Base-by-base conservation (phyloP, 2,329 filamentous ascomycete species). In the Penicillium sp. region DNA sequence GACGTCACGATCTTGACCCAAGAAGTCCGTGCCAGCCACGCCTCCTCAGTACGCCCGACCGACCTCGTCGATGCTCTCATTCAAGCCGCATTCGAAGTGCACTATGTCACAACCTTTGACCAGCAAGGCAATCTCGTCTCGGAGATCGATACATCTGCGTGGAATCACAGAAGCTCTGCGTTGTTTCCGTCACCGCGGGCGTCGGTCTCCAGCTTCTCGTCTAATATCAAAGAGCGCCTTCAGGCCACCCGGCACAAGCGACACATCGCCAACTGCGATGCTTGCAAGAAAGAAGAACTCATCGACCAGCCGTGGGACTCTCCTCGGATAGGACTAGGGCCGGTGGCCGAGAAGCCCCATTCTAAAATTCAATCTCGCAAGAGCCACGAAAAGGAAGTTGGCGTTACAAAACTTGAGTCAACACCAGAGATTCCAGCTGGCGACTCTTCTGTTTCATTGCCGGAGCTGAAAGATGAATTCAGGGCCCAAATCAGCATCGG, bases 191-290 rank as follows among this genome's bases (percentile, higher is more conserved):
- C 62, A 6, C 63, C 60, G 2, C 59, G 60, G 4, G 52, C 54
- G 6, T 60, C 61, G 9, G 56, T 62, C 21, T 57, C 62, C 21
- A 59, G 55, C n/a, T 50, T 60, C 38, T 56, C 58, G 1, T 50
- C 57, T 16, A 63, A 63, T 14, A 60, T 64, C 22, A 63, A 58
- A 46, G 63, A 64, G 5, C 53, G 55, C 24, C 21, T 54, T 9
- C 52, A 61, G 31, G 48, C 54, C 6, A 59, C 55, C 48, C 52
- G 62, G 60, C 65, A 64, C 16, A 68, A 57, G 31, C 68, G 67
- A 48, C 77, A 83, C 58, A 67, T 82, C 39, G 73, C 77, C 52
- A 81, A 81, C 50, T 83, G 80, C 58, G 74, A 79, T 57, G 74
- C 75, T 27, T 83, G 80, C 66, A 73, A 72, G 53, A 72, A 71